Base-by-base conservation (phyloP, 2,329 filamentous ascomycete genomes). In the Karstenula rhodostoma region DNA sequence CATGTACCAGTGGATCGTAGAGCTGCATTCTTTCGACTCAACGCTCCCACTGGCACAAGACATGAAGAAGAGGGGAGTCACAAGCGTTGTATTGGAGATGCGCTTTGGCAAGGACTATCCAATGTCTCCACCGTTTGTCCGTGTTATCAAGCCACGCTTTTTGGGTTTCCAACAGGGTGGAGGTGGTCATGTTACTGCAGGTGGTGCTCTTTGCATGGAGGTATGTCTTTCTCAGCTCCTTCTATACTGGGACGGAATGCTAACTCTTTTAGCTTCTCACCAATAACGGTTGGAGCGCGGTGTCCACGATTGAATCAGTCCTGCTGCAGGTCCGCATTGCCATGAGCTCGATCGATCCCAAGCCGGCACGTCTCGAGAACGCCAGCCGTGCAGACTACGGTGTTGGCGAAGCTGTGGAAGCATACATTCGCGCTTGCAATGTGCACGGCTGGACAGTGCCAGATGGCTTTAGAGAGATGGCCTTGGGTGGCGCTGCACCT, bases 1-100 rank as follows among this genome's bases (percentile, higher is more conserved):
- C 70, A 83, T 93, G 63, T 97, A 95, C 71, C 93, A 96, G 71
- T 96, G 93, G 93, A 93, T 96, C 60, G 88, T 96, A 6, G 91
- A 97, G 75, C 81, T 97, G 1, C 94, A 97, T 75, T 92, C 89
- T 46, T 96, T 97, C 70, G 89, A 93, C 25, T 65, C 80, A 0
- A 74, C 79, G 1, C 82, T 95, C 0, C 91, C 90, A 0, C 81
- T 97, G 0, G 89, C 90, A 0, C 73, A 85, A 56, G 93, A 97
- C 71, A 92, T 97, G 87, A 87, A 89, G 73, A 69, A 74, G 2
- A 82, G 80, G 0, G 83, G 82, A 0, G 67, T 90, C 58, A 85
- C 82, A 23, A 93, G 91, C 71, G 81, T 97, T 42, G 88, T 96
- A 0, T 78, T 96, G 12, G 94, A 97, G 77, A 80, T 97, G 44